phyloP scores from a whole-genome alignment of 768 basidiomycete genomes.

The Cyclocybe aegerita region DNA sequence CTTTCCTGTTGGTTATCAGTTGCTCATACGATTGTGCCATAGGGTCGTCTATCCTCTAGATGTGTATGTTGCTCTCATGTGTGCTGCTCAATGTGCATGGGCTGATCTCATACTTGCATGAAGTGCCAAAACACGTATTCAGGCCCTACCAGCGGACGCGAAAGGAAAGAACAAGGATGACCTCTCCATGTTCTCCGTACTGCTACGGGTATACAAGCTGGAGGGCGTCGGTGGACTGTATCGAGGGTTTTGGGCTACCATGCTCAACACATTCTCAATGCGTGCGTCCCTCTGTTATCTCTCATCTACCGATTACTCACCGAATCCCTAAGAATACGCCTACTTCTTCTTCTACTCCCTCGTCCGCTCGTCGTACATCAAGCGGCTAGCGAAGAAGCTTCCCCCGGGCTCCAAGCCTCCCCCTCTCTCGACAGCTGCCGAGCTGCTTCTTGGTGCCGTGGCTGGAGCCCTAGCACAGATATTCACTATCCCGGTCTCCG shows the following conservation, averaged over 20 bases:
- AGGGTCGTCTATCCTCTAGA: conserved; percentile 95
- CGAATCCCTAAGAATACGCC: conserved; percentile 74
- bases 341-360: conserved; percentile 99
- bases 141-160: conserved; percentile 58
- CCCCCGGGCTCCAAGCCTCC: conserved; percentile 61
- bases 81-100: not conserved
- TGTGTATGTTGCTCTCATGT: conserved; percentile 55
- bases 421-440: conserved; percentile 70
- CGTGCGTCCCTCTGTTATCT: conserved; percentile 52
- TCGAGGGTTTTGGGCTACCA: conserved; percentile 91
- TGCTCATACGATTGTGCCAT: conserved; percentile 8
- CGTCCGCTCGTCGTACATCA: conserved; percentile 81
- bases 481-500: conserved; percentile 97
- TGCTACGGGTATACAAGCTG: conserved; percentile 70
- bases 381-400: conserved; percentile 58
- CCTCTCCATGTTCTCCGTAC: conserved; percentile 59
- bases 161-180: conserved; percentile 54
- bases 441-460: conserved; percentile 84
- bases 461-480: conserved; percentile 96
- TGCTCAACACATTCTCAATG: conserved; percentile 98
- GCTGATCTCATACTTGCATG: conserved; percentile 2
- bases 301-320: conserved; percentile 1
- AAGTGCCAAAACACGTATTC: conserved; percentile 94
- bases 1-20: conserved; percentile 3
- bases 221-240: conserved; percentile 87